Evolutionary conservation across 2,329 filamentous ascomycete species (phyloP).

Genomic region (Bimuria novae-zelandiae): DNA sequence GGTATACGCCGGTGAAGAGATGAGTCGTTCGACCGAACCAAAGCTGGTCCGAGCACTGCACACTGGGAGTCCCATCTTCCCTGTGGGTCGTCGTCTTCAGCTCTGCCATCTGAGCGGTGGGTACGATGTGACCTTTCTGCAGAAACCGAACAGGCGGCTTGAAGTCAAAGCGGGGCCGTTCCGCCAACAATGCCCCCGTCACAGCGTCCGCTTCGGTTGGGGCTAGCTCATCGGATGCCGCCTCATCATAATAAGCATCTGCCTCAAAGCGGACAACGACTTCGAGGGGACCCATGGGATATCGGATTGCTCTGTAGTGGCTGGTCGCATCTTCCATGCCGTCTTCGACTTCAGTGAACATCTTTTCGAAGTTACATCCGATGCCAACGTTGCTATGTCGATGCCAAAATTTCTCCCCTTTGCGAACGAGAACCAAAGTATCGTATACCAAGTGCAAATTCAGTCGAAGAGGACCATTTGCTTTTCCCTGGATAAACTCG

Average conservation of each 20-base stretch:
- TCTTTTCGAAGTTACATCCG: slow-evolving; percentile 33
- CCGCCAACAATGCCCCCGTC: slow-evolving; percentile 15
- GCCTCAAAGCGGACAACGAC: slow-evolving; percentile 36
- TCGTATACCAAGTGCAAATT: slow-evolving; percentile 28
- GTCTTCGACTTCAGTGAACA: slow-evolving; percentile 24
- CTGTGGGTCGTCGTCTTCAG: slow-evolving; percentile 26
- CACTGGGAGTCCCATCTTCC: slow-evolving; percentile 3
- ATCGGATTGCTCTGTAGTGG: slow-evolving; percentile 37
- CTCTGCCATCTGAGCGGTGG: slow-evolving; percentile 28
- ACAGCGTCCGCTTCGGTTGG: slow-evolving; percentile 14
- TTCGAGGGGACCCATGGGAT: slow-evolving; percentile 31
- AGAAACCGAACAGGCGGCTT: slow-evolving; percentile 24
- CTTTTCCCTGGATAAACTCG: slow-evolving; percentile 31
- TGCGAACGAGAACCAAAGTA: slow-evolving; percentile 34
- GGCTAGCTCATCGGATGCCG: slow-evolving; percentile 16
- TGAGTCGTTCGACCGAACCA: slow-evolving; percentile 39
- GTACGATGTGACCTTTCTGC: slow-evolving; percentile 32
- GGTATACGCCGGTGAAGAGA: slow-evolving; percentile 28
- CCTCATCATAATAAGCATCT: slow-evolving; percentile 34
- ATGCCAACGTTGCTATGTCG: slow-evolving; percentile 11
- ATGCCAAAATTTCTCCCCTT: slow-evolving; percentile 31
- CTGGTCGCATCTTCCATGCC: slow-evolving; percentile 34
- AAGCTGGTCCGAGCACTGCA: slow-evolving; percentile 32
- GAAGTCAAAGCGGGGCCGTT: slow-evolving; percentile 20
- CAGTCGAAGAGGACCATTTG: slow-evolving; percentile 29